phyloP scores from a whole-genome alignment of 345 rosid genomes.

The Murraya koenigii region DNA sequence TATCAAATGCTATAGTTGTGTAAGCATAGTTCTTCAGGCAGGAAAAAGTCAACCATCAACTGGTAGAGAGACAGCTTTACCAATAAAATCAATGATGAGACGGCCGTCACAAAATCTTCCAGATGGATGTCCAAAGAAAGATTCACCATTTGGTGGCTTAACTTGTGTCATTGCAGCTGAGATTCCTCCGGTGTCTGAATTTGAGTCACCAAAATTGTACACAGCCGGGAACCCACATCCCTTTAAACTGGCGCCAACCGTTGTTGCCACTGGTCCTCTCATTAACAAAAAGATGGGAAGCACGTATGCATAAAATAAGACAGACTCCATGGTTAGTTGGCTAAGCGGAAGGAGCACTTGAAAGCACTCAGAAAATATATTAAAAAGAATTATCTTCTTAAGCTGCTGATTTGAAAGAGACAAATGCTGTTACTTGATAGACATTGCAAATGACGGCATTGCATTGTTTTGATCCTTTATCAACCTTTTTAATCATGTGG shows the following conservation, averaged over 20 bases:
- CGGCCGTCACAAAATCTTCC: conserved; percentile 75
- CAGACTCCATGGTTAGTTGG: conserved; percentile 18
- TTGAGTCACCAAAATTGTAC: conserved; percentile 79
- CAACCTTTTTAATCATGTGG: background rate
- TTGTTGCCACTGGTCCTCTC: background rate
- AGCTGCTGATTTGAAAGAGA: background rate
- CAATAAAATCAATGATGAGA: conserved; percentile 53
- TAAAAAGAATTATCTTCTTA: too few relatives aligned
- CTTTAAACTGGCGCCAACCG: background rate
- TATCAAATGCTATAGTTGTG: background rate
- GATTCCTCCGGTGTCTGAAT: conserved; percentile 68
- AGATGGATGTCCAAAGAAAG: conserved; percentile 64
- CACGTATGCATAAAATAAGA: conserved; percentile 7
- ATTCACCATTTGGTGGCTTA: conserved; percentile 61
- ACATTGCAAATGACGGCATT: background rate
- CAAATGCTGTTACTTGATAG: background rate
- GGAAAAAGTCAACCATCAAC: background rate
- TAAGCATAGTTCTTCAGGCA: background rate
- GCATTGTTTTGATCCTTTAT: background rate
- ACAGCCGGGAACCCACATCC: conserved; percentile 48
- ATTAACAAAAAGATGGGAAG: conserved; percentile 25
- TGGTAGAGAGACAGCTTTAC: background rate
- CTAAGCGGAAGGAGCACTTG: background rate
- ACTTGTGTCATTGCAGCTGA: conserved; percentile 52
- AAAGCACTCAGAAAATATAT: too few relatives aligned